Percentiles rank a stretch among this genome's conserved stretches.
Evolutionary conservation across 768 basidiomycete genomes (phyloP).

Genomic region (Boletus rubescentipes): DNA sequence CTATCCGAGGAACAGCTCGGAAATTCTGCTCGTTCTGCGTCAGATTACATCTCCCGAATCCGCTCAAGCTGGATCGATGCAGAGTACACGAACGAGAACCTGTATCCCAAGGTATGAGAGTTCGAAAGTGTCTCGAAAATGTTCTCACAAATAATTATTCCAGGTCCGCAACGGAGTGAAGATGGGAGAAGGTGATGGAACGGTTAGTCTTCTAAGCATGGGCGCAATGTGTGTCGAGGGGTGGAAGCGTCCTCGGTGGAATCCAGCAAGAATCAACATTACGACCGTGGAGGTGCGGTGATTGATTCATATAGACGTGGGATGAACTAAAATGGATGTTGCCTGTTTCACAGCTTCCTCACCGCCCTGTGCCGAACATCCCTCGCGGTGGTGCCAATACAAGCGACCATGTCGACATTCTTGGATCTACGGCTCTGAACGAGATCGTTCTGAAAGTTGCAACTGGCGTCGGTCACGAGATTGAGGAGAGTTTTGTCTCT

Average conservation of each 20-base stretch:
- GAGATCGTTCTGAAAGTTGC: conserved; percentile 90
- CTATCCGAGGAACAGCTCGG: conserved; percentile 50
- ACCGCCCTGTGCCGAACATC: conserved; percentile 67
- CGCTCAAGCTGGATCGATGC: conserved; percentile 83
- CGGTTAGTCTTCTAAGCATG: conserved; percentile 79
- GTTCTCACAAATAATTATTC: background rate
- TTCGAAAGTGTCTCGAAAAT: background rate
- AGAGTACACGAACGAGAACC: conserved; percentile 65
- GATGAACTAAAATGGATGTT: conserved; percentile 4
- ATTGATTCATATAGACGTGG: background rate
- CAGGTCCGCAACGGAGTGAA: conserved; percentile 83
- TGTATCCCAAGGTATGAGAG: conserved; percentile 50
- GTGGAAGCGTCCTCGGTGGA: conserved; percentile 88
- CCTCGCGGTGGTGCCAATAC: conserved; percentile 92
- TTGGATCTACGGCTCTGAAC: conserved; percentile 78
- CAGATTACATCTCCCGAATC: conserved; percentile 51
- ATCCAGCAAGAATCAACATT: conserved; percentile 85
- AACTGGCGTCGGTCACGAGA: conserved; percentile 74
- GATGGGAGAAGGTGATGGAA: conserved; percentile 95
- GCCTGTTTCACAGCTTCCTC: conserved; percentile 59
- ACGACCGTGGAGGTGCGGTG: conserved; percentile 78
- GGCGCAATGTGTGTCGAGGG: conserved; percentile 98
- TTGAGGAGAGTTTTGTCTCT: conserved; percentile 70
- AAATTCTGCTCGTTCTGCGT: conserved; percentile 40
- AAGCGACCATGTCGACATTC: conserved; percentile 85